Evolutionary conservation across 148 eudicot species (phyloP).

Genomic region (Spergularia marina): DNA sequence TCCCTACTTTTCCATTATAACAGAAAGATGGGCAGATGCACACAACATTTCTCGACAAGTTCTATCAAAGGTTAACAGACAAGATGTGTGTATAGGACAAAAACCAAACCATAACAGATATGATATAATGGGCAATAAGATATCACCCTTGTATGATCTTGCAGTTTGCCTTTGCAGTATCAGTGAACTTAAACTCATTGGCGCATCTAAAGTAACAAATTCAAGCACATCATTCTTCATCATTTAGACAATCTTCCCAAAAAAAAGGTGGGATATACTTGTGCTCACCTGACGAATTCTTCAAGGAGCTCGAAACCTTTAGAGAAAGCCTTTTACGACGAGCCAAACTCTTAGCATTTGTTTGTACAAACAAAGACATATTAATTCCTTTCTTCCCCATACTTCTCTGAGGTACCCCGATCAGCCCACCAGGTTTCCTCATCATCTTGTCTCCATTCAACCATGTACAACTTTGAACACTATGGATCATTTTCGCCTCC

Average conservation of each 20-base stretch:
- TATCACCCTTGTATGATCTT: no score
- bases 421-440: constrained; percentile 37
- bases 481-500: constrained; percentile 53
- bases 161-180: no score
- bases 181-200: no score
- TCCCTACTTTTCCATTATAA: no score
- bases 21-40: no score
- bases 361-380: constrained; percentile 29
- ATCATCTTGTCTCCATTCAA: constrained; percentile 33
- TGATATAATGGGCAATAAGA: no score
- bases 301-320: constrained; percentile 50
- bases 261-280: background rate
- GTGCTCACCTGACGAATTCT: constrained; percentile 49
- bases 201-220: background rate
- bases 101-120: no score
- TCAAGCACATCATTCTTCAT: constrained; percentile 3
- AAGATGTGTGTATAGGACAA: no score
- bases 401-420: constrained; percentile 33
- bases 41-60: no score
- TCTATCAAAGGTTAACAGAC: no score
- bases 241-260: background rate
- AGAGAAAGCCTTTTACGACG: constrained; percentile 24
- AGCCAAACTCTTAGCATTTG: constrained; percentile 27
- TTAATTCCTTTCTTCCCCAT: constrained; percentile 34
- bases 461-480: constrained; percentile 47